Conservation (phyloP, 2,329 filamentous ascomycete species). For the Xylaria sp. region DNA sequence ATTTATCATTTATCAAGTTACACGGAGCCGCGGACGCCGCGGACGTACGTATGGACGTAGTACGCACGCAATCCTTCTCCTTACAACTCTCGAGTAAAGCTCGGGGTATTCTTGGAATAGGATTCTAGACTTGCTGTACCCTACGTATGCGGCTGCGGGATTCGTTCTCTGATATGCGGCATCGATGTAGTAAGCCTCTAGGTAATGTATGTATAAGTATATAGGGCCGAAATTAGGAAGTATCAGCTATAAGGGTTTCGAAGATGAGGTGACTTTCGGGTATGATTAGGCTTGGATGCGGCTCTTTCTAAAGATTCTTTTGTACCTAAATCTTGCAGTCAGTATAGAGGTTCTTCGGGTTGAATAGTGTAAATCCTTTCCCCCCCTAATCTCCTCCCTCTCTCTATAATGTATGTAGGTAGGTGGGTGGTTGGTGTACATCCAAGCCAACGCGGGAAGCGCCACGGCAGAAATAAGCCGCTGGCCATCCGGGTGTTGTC, state of each 20-base stretch:
- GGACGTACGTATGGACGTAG: not conserved
- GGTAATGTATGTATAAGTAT: not conserved
- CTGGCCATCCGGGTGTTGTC: conserved; percentile 34
- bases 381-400: not conserved
- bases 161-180: not conserved
- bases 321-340: conserved; percentile 3
- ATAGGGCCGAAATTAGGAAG: conserved; percentile 12
- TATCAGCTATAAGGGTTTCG: not conserved
- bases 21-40: not conserved
- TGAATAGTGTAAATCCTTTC: not conserved
- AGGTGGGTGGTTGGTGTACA: not conserved
- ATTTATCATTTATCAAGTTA: not conserved
- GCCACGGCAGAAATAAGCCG: conserved; percentile 18
- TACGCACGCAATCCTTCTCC: not conserved
- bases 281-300: conserved; percentile 16
- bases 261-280: conserved; percentile 9
- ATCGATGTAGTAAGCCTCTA: conserved; percentile 24
- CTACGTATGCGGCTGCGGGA: conserved; percentile 1
- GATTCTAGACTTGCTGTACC: not conserved
- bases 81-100: not conserved
- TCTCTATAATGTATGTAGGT: not conserved
- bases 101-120: conserved; percentile 8
- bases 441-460: conserved; percentile 25
- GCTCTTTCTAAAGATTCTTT: not conserved
- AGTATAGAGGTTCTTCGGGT: conserved; percentile 9